Evolutionary conservation across 2,329 filamentous ascomycete genomes (phyloP), one percentile per base, ranked within the genome.

Genomic region (Curvularia lunata): DNA sequence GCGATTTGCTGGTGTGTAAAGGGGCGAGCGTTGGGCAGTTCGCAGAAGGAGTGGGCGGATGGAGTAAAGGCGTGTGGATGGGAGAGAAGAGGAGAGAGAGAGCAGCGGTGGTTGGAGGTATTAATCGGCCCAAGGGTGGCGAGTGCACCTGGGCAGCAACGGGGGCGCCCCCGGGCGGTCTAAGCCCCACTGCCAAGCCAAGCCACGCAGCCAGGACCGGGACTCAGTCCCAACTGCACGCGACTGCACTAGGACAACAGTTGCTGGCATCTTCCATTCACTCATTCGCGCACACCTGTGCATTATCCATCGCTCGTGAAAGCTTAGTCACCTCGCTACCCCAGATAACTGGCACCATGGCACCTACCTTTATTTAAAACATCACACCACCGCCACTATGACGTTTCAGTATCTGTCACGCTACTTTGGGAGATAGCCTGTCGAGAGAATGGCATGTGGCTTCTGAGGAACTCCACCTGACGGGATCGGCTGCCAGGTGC

Each of bases 1-100:
- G 62, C 64, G 65, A 65, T 66, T 64, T 70, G 68, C 65, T 66
- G 66, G 59, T 59, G 60, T 32, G 27, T 32, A 34, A 30, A 38
- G 48, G n/a, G 48, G 46, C 48, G 28, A 32, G 21, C 21, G 56
- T 61, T 60, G 52, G 38, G 48, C 42, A 40, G 50, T 41, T 58
- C 54, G 61, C 23, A 42, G 30, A 34, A 40, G 52, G 54, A 42
- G 23, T 13, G 43, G n/a, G 43, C 43, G 21, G 45, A 48, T 7
- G 54, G 41, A 30, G 37, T 47, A 32, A 52, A 59, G 52, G 41
- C 55, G 56, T 23, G 54, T 48, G 37, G 38, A 34, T 23, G 40
- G 55, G 45, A 50, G 56, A 50, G 25, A 53, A 19, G 27, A 28
- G 27, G 34, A 28, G 38, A 40, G 55, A 27, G 46, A 25, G 27